Base-by-base conservation (phyloP, 2,329 filamentous ascomycete genomes). In the Diaporthe humulicola region DNA sequence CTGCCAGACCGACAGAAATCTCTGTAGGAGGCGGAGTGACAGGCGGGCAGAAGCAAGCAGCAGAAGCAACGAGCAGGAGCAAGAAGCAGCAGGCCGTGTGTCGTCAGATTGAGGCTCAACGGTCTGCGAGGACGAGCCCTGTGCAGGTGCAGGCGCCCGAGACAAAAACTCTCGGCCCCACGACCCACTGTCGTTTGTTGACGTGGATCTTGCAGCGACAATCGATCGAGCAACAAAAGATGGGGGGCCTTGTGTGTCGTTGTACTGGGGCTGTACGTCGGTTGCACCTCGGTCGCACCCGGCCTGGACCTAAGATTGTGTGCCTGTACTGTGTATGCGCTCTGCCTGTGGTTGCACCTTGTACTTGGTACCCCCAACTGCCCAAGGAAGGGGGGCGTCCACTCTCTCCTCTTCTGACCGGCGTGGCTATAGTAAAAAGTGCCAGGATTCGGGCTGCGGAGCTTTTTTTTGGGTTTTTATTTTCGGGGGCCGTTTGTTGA, bases 201-300 rank as follows among this genome's bases (percentile, higher is more conserved):
- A 45, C 54, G 38, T 70, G 64, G 61, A 70, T 70, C 61, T 54
- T 72, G 70, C 70, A 54, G 70, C n/a, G 50, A 70, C 73, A 75
- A 71, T 33, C 50, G 45, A 56, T 67, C 67, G 56, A 42, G 48
- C 45, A 25, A 70, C 28, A 42, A 48, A 48, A 70, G 36, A 73
- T 54, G 14, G 56, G 33, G 14, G 56, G 33, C 58, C 60, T 69
- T 72, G 74, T 76, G 72, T 70, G 69, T 69, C 74, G 74, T 76
- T 22, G 72, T 70, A 71, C 74, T 50, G 36, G 42, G 25, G 15
- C 28, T 42, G 67, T 70, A 70, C 67, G 36, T 40, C 42, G 67
- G 67, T 70, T 28, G 64, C 64, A 67, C 64, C 22, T 38, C 40
- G 45, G 64, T 52, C 33, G 64, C 33, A 67, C 64, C 64, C 38